Conservation (phyloP, 106 monocot genomes). For the Gastrodia elata region DNA sequence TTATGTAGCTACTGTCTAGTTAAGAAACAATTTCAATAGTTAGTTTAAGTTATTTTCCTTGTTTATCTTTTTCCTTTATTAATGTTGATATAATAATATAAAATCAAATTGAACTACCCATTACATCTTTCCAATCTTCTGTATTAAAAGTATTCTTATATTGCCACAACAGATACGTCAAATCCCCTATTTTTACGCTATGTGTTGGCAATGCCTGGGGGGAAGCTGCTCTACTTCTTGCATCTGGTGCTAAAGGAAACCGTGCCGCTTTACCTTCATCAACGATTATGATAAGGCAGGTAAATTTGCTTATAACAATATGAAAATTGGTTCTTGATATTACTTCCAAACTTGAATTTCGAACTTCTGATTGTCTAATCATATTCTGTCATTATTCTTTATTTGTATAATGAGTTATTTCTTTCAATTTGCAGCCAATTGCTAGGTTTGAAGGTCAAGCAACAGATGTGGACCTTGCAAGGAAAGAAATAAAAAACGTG, state of each 20-base stretch:
- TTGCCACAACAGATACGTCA: constrained; percentile 46
- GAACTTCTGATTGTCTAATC: background rate
- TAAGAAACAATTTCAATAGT: too few species aligned
- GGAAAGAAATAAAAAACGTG: constrained; percentile 85
- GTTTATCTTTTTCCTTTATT: too few species aligned
- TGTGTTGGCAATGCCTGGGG: constrained; percentile 99
- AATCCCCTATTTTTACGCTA: constrained; percentile 84
- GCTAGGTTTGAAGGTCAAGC: constrained; percentile 91
- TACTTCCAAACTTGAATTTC: background rate
- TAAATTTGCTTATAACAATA: background rate
- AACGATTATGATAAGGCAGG: constrained; percentile 95
- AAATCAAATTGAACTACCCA: too few species aligned
- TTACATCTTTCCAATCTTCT: background rate
- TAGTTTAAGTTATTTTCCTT: too few species aligned
- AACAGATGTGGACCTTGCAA: constrained; percentile 74
- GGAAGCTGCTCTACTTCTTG: constrained; percentile 88
- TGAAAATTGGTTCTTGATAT: background rate
- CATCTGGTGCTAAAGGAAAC: constrained; percentile 90
- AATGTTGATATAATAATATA: too few species aligned
- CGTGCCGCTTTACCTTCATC: constrained; percentile 93
- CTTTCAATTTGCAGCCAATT: constrained; percentile 58
- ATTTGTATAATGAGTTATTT: background rate
- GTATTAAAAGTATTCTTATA: background rate
- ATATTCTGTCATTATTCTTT: background rate
- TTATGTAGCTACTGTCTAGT: too few species aligned